A percentile compares a stretch with the other conserved stretches of the same genome.
Conservation (phyloP, 805 yeast species). For the Teunomyces lycoperdinae region DNA sequence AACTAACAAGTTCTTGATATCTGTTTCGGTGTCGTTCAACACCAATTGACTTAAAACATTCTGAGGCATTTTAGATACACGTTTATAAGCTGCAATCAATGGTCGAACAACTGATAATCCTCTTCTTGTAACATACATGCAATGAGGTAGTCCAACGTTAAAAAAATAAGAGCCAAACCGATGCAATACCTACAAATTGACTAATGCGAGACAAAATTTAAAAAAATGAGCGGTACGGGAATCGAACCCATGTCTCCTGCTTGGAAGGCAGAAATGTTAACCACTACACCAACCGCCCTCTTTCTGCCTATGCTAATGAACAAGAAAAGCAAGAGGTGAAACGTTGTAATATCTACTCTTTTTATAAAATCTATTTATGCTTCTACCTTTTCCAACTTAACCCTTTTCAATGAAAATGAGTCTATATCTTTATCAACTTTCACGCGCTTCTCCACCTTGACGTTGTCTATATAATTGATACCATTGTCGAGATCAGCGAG, state of each 20-base stretch:
- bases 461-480: conserved; percentile 30
- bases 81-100: not conserved
- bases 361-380: not conserved
- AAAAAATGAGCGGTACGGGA: conserved; percentile 76
- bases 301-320: not conserved
- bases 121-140: not conserved
- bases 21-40: conserved; percentile 35
- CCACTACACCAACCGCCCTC: conserved; percentile 89
- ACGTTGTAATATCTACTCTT: not conserved
- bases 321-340: not conserved
- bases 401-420: not conserved
- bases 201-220: not conserved
- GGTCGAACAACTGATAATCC: not conserved
- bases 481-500: conserved; percentile 71
- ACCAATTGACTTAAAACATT: not conserved
- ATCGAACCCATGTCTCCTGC: conserved; percentile 94
- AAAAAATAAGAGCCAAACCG: not conserved
- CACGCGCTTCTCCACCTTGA: not conserved
- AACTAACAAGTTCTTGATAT: conserved; percentile 38
- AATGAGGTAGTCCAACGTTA: not conserved
- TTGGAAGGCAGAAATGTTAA: conserved; percentile 91
- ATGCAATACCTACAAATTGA: not conserved
- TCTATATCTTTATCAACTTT: not conserved
- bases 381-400: not conserved
- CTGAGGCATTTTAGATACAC: not conserved